Evolutionary conservation across 2,329 filamentous ascomycete species (phyloP).

Genomic region (Sporothrix sp.): DNA sequence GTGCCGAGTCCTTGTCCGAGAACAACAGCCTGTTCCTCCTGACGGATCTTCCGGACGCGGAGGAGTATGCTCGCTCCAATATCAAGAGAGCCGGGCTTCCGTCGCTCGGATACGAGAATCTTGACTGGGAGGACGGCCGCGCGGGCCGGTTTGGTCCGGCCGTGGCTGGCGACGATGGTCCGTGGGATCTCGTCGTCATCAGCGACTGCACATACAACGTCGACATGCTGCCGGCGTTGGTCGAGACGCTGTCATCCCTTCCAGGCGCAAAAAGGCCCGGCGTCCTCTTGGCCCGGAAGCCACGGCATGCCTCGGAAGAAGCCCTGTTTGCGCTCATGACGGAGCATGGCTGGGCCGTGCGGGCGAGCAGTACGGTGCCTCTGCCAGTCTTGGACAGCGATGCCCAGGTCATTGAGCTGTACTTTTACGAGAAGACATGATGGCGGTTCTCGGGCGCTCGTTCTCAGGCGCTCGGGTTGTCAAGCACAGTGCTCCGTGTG

Average conservation of each 20-base stretch:
- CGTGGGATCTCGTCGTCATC: constrained; percentile 45
- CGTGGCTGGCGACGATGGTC: constrained; percentile 25
- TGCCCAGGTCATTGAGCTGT: constrained; percentile 40
- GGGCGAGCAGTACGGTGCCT: constrained; percentile 32
- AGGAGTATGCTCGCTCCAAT: constrained; percentile 39
- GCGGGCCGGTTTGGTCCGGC: constrained; percentile 34
- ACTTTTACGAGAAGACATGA: constrained; percentile 36
- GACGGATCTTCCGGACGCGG: constrained; percentile 47
- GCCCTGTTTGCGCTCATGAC: constrained; percentile 39
- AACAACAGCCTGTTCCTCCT: constrained; percentile 24
- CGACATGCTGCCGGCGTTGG: constrained; percentile 44
- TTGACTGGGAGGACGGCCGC: constrained; percentile 47
- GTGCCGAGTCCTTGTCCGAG: background rate
- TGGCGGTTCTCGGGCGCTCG: too few species aligned
- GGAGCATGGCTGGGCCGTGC: constrained; percentile 34
- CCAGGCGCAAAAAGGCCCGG: constrained; percentile 25
- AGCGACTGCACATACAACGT: constrained; percentile 55
- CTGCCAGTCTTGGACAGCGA: constrained; percentile 38
- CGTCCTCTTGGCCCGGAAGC: constrained; percentile 47
- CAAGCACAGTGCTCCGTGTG: too few species aligned
- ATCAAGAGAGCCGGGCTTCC: constrained; percentile 25
- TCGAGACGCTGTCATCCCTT: constrained; percentile 42
- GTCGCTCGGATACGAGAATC: constrained; percentile 39
- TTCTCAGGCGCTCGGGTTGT: too few species aligned
- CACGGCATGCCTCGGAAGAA: constrained; percentile 43